Conservation (phyloP, 805 yeast species). For the Ogataea paraovalis region DNA sequence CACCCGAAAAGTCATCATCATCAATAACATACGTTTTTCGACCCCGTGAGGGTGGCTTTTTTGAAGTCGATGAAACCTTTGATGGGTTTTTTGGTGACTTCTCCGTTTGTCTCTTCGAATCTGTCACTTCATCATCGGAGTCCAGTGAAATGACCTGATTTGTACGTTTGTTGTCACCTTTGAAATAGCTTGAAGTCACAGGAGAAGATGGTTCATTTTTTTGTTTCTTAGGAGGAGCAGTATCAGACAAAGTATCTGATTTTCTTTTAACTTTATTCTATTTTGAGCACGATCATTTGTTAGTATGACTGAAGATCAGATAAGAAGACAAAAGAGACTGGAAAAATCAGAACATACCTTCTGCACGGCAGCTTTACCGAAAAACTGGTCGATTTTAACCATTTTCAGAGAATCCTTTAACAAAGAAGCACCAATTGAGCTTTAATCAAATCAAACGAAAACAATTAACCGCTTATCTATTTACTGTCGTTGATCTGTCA, state of each 20-base stretch:
- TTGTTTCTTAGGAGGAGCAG: conserved; percentile 5
- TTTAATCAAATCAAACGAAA: too few relatives aligned
- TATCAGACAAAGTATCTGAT: not conserved
- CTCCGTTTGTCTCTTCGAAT: not conserved
- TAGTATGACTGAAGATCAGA: not conserved
- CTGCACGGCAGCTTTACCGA: conserved; percentile 27
- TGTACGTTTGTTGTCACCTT: not conserved
- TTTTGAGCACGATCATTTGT: conserved; percentile 1
- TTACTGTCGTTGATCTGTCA: too few relatives aligned
- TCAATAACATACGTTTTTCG: not conserved
- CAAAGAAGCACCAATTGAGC: too few relatives aligned
- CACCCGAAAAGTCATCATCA: conserved; percentile 1
- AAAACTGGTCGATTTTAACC: conserved; percentile 29
- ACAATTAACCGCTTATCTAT: too few relatives aligned
- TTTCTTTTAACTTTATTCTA: conserved; percentile 7
- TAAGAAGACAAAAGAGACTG: too few relatives aligned
- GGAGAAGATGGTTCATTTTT: not conserved
- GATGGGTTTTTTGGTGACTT: not conserved
- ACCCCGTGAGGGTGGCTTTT: not conserved
- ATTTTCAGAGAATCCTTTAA: conserved; percentile 5
- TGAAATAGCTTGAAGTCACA: not conserved
- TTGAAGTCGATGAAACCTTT: not conserved
- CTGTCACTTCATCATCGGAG: conserved; percentile 10
- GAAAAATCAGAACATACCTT: conserved; percentile 13
- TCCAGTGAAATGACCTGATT: conserved; percentile 6